Conservation (phyloP, 2,329 filamentous ascomycete species). For the Cytospora paraplurivora region DNA sequence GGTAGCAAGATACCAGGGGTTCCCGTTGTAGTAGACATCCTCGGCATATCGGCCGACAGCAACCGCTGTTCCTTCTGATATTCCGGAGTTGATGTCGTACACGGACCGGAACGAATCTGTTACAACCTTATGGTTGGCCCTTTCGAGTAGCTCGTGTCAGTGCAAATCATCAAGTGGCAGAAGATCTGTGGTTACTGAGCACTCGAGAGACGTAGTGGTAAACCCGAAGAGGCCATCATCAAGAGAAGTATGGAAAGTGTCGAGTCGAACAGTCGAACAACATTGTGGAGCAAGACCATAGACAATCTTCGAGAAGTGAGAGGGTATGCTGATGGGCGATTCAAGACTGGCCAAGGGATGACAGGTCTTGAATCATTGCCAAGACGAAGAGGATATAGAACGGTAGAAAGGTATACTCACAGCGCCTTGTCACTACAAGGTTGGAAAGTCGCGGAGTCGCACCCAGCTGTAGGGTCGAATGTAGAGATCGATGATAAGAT, state of each 20-base stretch:
- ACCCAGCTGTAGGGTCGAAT: slow-evolving; percentile 68
- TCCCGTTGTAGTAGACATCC: slow-evolving; percentile 75
- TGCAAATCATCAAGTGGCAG: background rate
- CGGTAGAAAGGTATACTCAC: slow-evolving; percentile 1
- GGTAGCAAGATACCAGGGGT: slow-evolving; percentile 80
- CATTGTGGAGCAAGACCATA: too few relatives aligned
- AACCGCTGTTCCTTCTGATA: slow-evolving; percentile 59
- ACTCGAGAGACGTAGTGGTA: too few relatives aligned
- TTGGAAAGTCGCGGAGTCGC: slow-evolving; percentile 74
- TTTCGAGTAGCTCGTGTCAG: background rate
- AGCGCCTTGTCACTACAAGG: slow-evolving; percentile 71
- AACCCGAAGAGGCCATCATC: too few relatives aligned
- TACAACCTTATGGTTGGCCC: slow-evolving; percentile 72
- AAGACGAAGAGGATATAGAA: background rate
- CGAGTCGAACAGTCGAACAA: too few relatives aligned
- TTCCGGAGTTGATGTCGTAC: slow-evolving; percentile 70
- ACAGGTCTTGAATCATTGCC: background rate
- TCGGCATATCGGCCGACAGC: slow-evolving; percentile 70
- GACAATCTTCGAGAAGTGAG: too few relatives aligned
- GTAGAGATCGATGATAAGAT: slow-evolving; percentile 67
- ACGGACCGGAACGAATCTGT: slow-evolving; percentile 73
- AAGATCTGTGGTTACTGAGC: too few relatives aligned
- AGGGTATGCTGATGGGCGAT: too few relatives aligned
- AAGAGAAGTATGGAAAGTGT: too few relatives aligned
- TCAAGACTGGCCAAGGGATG: too few relatives aligned